Conservation (phyloP, 345 rosid species). For the Lepidium aucheri region DNA sequence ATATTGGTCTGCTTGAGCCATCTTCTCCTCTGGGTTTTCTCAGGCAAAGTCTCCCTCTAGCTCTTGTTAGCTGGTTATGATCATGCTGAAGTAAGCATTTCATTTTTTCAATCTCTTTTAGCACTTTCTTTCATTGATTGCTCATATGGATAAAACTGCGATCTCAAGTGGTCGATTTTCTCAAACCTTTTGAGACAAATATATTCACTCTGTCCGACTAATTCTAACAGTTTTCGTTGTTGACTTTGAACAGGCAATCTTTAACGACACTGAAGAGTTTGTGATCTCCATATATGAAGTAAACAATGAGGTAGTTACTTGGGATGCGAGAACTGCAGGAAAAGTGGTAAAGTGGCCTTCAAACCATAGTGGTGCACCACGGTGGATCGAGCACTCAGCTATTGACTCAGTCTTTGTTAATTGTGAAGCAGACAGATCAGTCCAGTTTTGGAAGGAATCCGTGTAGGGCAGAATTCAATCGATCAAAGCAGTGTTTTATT, state of each 20-base stretch:
- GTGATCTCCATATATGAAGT: constrained; percentile 39
- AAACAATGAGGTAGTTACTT: constrained; percentile 48
- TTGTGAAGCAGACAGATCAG: constrained; percentile 24
- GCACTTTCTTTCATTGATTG: too few relatives aligned
- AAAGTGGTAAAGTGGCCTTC: constrained; percentile 71
- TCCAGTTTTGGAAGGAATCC: constrained; percentile 24
- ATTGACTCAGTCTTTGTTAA: constrained; percentile 34
- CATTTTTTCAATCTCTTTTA: too few relatives aligned
- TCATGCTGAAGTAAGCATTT: too few relatives aligned
- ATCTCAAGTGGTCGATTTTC: constrained; percentile 46
- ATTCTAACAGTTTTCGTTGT: neutral
- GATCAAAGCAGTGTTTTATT: constrained; percentile 3
- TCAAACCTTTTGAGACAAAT: neutral
- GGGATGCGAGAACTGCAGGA: constrained; percentile 71
- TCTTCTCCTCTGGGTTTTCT: constrained; percentile 66
- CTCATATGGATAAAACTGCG: constrained; percentile 46
- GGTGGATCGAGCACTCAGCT: constrained; percentile 75
- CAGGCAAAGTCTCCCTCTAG: constrained; percentile 80
- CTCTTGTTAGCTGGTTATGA: too few relatives aligned
- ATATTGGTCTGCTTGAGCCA: constrained; percentile 70
- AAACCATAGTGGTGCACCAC: constrained; percentile 61
- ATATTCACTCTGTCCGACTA: neutral
- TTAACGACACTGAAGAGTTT: constrained; percentile 77
- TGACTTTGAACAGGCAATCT: constrained; percentile 51
- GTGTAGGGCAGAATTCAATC: neutral